Evolutionary conservation across 768 basidiomycete genomes (phyloP).

Genomic region (Russula dissimulans): DNA sequence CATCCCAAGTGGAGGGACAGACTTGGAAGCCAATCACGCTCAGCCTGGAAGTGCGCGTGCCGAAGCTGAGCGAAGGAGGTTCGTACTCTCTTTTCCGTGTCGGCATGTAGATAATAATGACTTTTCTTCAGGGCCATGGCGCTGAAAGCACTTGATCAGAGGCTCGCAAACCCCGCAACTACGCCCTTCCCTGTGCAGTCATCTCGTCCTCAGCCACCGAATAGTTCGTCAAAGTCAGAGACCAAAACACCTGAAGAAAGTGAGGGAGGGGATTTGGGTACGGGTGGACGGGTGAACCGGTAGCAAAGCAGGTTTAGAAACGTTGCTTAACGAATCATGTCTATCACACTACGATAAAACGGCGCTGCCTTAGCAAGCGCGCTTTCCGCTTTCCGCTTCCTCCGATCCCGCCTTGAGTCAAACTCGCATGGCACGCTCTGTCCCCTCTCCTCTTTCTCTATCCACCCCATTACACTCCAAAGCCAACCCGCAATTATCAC

Average conservation of each 20-base stretch:
- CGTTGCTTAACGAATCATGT: background rate
- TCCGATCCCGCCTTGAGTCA: background rate
- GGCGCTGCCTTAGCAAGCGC: background rate
- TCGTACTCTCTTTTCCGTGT: slow-evolving; percentile 22
- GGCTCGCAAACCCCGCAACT: slow-evolving; percentile 50
- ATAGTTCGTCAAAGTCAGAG: slow-evolving; percentile 6
- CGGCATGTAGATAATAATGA: background rate
- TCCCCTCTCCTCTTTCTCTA: slow-evolving; percentile 24
- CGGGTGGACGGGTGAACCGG: slow-evolving; percentile 1
- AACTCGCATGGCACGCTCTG: slow-evolving; percentile 32
- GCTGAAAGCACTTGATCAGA: slow-evolving; percentile 91
- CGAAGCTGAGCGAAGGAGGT: slow-evolving; percentile 95
- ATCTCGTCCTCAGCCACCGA: slow-evolving; percentile 5
- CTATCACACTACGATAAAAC: background rate
- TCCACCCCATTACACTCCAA: slow-evolving; percentile 1
- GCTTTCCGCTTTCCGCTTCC: background rate
- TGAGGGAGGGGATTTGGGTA: slow-evolving; percentile 10
- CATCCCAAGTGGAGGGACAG: slow-evolving; percentile 54
- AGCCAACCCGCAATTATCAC: background rate
- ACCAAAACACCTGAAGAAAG: slow-evolving; percentile 10
- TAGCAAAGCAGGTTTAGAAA: background rate
- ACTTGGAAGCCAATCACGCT: slow-evolving; percentile 68
- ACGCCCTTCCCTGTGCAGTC: slow-evolving; percentile 20
- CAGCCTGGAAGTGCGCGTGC: slow-evolving; percentile 82
- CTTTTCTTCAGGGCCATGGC: slow-evolving; percentile 69